Evolutionary conservation across 768 basidiomycete genomes (phyloP).

Genomic region (Saitozyma sp.): DNA sequence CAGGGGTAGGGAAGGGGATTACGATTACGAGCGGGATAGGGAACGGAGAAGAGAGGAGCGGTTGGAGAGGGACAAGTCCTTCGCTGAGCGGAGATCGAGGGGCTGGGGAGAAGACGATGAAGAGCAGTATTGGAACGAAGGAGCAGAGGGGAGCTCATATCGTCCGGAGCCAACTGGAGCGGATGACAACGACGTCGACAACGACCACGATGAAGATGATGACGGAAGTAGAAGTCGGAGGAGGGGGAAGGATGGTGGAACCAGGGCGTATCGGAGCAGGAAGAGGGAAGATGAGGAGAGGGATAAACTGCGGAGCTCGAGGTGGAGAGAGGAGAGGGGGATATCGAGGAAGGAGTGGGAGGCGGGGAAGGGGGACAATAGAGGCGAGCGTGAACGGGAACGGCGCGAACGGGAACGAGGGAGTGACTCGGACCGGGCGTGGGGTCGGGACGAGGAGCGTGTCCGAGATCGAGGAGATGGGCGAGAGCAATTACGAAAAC

Average conservation of each 20-base stretch:
- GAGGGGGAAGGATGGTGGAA: slow-evolving; percentile 6
- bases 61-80: no score
- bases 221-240: slow-evolving; percentile 12
- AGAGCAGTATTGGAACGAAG: slow-evolving; percentile 20
- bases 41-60: no score
- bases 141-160: neutral
- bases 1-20: no score
- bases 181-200: slow-evolving; percentile 19
- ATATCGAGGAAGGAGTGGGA: slow-evolving; percentile 2
- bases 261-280: slow-evolving; percentile 20
- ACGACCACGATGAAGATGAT: slow-evolving; percentile 17
- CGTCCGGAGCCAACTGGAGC: slow-evolving; percentile 46
- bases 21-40: no score
- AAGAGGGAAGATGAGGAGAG: slow-evolving; percentile 1
- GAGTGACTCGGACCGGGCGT: neutral
- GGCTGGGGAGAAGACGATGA: slow-evolving; percentile 56
- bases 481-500: slow-evolving; percentile 1
- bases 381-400: slow-evolving; percentile 1
- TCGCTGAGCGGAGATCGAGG: slow-evolving; percentile 55
- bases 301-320: slow-evolving; percentile 9
- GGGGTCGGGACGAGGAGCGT: slow-evolving; percentile 14
- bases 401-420: neutral
- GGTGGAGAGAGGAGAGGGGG: neutral
- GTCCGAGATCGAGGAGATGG: neutral
- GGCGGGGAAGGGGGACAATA: neutral